These are phyloP conservation scores for Chamaenerion angustifolium DNA, from an alignment of 345 rosid species.

Conservation along the genomic window DNA sequence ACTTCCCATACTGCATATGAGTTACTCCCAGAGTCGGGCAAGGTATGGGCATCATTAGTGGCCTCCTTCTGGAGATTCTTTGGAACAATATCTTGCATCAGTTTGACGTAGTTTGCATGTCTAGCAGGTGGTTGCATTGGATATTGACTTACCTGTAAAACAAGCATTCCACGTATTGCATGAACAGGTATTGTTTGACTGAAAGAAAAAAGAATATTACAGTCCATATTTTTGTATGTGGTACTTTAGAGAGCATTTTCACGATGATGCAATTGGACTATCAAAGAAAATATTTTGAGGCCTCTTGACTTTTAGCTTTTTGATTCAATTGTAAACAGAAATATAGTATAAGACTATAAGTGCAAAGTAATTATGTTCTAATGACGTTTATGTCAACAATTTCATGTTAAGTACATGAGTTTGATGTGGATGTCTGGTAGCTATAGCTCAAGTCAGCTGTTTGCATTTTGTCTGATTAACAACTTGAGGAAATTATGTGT, in stretches of 20 bases:
- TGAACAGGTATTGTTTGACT: constrained; percentile 54
- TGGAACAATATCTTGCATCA: constrained; percentile 1
- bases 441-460: constrained; percentile 11
- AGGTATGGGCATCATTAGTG: constrained; percentile 48
- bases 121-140: constrained; percentile 83
- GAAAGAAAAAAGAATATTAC: too few relatives aligned
- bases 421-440: constrained; percentile 8
- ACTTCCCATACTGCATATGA: constrained; percentile 74
- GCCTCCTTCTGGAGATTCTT: neutral
- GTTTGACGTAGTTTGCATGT: neutral
- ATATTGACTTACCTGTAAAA: constrained; percentile 86
- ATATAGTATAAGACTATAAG: too few relatives aligned
- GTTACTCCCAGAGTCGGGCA: constrained; percentile 94
- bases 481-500: constrained; percentile 4
- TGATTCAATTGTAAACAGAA: too few relatives aligned
- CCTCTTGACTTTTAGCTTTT: too few relatives aligned
- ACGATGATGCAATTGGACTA: too few relatives aligned
- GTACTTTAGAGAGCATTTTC: too few relatives aligned
- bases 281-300: too few relatives aligned
- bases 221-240: too few relatives aligned
- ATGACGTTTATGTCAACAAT: too few relatives aligned
- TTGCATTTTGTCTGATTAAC: constrained; percentile 5
- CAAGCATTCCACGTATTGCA: constrained; percentile 94
- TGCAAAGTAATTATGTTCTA: too few relatives aligned
- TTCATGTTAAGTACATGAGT: neutral